These are phyloP conservation scores for Pseudogymnoascus sp. DNA, from an alignment of 2,329 filamentous ascomycete genomes.

Conservation along the genomic window DNA sequence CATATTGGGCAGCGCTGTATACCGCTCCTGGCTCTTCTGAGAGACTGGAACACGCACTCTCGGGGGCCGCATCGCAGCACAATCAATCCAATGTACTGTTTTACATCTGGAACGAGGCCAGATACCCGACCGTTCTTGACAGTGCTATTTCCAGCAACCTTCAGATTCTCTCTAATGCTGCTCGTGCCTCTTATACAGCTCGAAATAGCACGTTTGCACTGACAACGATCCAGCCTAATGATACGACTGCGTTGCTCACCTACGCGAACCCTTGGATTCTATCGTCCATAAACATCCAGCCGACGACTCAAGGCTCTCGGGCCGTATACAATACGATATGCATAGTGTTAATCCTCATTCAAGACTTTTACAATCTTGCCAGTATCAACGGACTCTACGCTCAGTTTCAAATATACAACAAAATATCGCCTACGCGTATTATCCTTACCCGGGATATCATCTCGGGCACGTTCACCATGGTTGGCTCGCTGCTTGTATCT, in stretches of 20 bases:
- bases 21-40: background rate
- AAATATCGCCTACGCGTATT: slow-evolving; percentile 12
- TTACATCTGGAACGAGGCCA: slow-evolving; percentile 6
- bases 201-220: background rate
- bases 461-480: slow-evolving; percentile 16
- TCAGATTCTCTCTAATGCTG: background rate
- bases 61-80: background rate
- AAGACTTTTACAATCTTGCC: slow-evolving; percentile 14
- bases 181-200: background rate
- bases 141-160: background rate
- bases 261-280: slow-evolving; percentile 27
- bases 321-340: slow-evolving; percentile 29
- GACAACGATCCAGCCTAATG: background rate
- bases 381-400: slow-evolving; percentile 17
- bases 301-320: slow-evolving; percentile 25
- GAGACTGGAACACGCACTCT: background rate
- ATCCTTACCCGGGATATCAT: slow-evolving; percentile 20
- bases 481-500: slow-evolving; percentile 29
- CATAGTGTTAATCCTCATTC: slow-evolving; percentile 27
- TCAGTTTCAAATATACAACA: slow-evolving; percentile 7
- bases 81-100: background rate
- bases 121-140: background rate
- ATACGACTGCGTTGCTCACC: slow-evolving; percentile 6
- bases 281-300: slow-evolving; percentile 21
- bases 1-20: slow-evolving; percentile 1